phyloP scores from a whole-genome alignment of 2,329 filamentous ascomycete species.

The Akanthomyces uredinophilus region DNA sequence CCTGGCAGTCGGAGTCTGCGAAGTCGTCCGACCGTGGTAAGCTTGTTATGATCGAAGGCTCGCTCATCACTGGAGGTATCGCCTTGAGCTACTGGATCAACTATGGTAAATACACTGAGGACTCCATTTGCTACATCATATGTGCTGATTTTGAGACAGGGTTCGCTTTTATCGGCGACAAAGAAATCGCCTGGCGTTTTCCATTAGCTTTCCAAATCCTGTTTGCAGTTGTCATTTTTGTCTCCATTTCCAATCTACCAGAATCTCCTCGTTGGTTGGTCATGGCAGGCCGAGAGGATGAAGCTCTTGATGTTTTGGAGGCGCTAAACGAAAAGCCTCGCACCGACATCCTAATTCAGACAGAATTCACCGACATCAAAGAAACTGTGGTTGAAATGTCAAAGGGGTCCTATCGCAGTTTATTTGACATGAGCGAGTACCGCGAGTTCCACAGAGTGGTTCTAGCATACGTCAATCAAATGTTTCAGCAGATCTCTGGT shows the following conservation, averaged over 20 bases:
- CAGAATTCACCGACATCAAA: constrained; percentile 9
- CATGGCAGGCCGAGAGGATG: constrained; percentile 23
- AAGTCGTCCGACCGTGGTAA: constrained; percentile 44
- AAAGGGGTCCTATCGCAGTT: constrained; percentile 48
- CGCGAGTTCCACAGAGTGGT: constrained; percentile 51
- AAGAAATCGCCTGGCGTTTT: constrained; percentile 26
- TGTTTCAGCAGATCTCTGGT: constrained; percentile 38
- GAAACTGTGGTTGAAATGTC: constrained; percentile 26
- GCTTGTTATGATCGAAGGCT: constrained; percentile 46
- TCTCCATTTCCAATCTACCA: constrained; percentile 20
- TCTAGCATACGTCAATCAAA: constrained; percentile 52
- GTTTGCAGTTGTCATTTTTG: constrained; percentile 15
- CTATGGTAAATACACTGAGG: constrained; percentile 28
- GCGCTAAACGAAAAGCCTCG: constrained; percentile 12
- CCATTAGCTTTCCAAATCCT: constrained; percentile 25
- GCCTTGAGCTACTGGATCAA: constrained; percentile 48
- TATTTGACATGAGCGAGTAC: constrained; percentile 54
- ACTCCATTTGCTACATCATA: background rate
- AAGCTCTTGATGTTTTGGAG: constrained; percentile 46
- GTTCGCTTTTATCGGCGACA: constrained; percentile 17
- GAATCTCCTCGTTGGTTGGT: constrained; percentile 31
- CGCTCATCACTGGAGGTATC: constrained; percentile 43
- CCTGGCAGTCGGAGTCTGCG: constrained; percentile 48
- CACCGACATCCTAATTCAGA: background rate
- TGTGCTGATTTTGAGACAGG: background rate